These are phyloP conservation scores for Paramecium sexaurelia DNA, from an alignment of 73 alveolate genomes.

Conservation along the genomic window DNA sequence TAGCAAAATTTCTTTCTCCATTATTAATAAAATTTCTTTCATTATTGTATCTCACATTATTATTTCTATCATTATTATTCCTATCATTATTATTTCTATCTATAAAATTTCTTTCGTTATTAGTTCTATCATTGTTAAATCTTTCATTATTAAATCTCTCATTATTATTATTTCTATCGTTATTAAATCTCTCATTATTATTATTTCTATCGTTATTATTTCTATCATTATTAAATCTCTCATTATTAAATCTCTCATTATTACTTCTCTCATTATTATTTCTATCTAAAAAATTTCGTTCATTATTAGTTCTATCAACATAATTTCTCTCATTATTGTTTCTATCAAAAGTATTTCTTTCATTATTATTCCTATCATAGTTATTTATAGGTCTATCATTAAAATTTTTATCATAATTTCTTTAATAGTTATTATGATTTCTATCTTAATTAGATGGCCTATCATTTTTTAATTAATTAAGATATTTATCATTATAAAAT, in stretches of 20 bases:
- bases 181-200: too few relatives aligned
- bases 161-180: not conserved
- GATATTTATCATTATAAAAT: not conserved
- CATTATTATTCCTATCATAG: not conserved
- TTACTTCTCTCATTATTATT: not conserved
- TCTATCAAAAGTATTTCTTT: not conserved
- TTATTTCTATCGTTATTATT: too few relatives aligned
- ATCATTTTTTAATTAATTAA: not conserved
- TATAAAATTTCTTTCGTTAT: not conserved
- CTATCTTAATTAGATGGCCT: not conserved
- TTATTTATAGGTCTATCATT: not conserved
- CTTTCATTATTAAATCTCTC: not conserved
- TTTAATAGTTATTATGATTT: not conserved
- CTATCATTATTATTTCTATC: not conserved
- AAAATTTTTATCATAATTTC: not conserved
- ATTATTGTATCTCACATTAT: not conserved
- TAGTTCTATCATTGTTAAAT: not conserved
- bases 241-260: not conserved
- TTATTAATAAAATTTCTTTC: not conserved
- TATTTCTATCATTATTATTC: not conserved
- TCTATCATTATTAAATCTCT: not conserved
- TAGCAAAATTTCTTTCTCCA: not conserved
- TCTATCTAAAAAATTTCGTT: not conserved
- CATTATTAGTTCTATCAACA: not conserved
- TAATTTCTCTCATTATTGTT: not conserved